phyloP scores from a whole-genome alignment of 129 eudicot species.

The Daucus carota region DNA sequence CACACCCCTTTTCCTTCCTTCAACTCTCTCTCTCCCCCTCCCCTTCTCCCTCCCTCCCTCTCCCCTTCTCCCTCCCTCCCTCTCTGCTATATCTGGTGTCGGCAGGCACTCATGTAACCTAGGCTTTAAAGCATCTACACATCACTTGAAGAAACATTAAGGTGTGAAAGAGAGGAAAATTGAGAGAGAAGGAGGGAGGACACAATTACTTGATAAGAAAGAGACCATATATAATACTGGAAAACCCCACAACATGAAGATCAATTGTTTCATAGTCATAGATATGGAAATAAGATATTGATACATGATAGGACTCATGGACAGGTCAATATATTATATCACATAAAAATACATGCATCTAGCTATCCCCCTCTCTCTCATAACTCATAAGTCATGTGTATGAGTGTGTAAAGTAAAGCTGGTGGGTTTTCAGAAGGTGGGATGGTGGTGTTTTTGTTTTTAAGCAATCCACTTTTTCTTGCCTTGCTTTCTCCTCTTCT shows the following conservation, averaged over 20 bases:
- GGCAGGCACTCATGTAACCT: not conserved
- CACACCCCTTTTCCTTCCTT: constrained; percentile 44
- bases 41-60: constrained; percentile 1
- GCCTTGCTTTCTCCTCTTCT: not conserved
- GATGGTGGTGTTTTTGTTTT: constrained; percentile 43
- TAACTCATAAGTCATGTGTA: too few relatives aligned
- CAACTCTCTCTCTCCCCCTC: not conserved
- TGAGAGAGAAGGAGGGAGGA: not conserved
- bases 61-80: not conserved
- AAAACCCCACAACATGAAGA: not conserved
- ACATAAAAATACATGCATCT: not conserved
- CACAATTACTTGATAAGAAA: not conserved
- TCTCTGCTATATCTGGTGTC: constrained; percentile 1
- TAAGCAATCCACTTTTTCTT: not conserved
- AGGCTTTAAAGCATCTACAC: not conserved
- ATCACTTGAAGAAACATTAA: not conserved
- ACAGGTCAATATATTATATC: constrained; percentile 33
- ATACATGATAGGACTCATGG: constrained; percentile 15
- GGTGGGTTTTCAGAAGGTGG: constrained; percentile 39
- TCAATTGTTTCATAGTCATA: not conserved
- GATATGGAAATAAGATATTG: not conserved
- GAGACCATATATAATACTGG: not conserved
- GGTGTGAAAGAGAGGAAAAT: not conserved
- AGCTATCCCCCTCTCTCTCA: not conserved
- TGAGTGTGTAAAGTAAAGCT: constrained; percentile 30